Evolutionary conservation across 805 yeast genomes (phyloP), one percentile per base, ranked within the genome.

Genomic region (Aciculoconidium aculeatum): DNA sequence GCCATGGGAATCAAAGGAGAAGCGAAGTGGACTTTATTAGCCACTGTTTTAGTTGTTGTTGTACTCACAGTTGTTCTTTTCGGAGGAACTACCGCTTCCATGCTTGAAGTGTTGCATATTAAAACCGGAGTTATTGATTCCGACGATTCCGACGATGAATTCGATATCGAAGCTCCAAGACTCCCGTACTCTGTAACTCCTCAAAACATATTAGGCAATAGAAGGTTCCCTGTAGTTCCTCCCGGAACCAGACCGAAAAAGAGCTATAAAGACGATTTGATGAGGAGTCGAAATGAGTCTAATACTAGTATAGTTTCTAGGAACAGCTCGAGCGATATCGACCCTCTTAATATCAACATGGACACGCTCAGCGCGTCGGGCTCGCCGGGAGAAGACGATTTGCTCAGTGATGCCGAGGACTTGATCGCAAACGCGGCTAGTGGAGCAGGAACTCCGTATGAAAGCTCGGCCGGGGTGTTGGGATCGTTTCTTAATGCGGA

Each of bases 1-100:
- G 98, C 98, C 0, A 86, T 94, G 77, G 98, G 98, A 9, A 64
- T 92, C 22, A 95, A 85, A 58, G 98, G 97, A 37, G 96, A 90
- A 49, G 78, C 84, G 32, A 90, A 88, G 40, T 78, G 80, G 50
- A 78, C 95, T 0, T 63, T 92, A 30, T 61, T 90, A 31, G 99
- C 98, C 3, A 94, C 98, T 0, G 96, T 94, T 1, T 63, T 94
- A 23, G 97, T 94, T 9, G 97, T 90, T 14, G 99, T 92, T 7
- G 98, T 92, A 17, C 64, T 92, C 26, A 92, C 99, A 0, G 98
- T 92, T 16, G 88, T 92, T 32, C 70, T 92, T 16, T 92, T 92
- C 55, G 99, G 99, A 35, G 98, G 99, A 21, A 92, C 98, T 1
- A 92, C 97, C 0, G 96, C 98, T 1, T 84, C 95, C 25, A 92